Percentiles rank a stretch among this genome's conserved stretches.
Evolutionary conservation across 176 grass and related monocot genomes (phyloP).

Genomic region (Hordeum vulgare): DNA sequence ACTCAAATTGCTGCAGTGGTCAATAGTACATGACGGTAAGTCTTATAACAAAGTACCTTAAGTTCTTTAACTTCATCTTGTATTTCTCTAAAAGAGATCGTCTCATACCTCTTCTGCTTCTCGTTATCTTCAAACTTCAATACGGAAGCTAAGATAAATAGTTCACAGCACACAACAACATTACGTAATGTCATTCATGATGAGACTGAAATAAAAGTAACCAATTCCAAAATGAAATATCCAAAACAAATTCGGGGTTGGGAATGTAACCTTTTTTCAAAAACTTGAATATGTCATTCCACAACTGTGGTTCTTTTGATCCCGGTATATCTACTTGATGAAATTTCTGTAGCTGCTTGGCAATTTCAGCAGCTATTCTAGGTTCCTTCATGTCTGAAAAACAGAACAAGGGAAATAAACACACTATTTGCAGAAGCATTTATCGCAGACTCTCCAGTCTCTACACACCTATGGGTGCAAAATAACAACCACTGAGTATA

Average conservation of each 20-base stretch:
- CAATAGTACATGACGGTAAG: background rate
- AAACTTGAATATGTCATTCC: slow-evolving; percentile 96
- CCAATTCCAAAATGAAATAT: background rate
- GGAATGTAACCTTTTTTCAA: slow-evolving; percentile 54
- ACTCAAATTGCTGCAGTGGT: background rate
- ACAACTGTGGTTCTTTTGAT: slow-evolving; percentile 73
- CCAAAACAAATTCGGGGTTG: background rate
- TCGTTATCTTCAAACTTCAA: slow-evolving; percentile 69
- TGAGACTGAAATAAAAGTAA: slow-evolving; percentile 14
- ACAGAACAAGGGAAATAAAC: slow-evolving; percentile 22
- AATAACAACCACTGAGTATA: background rate
- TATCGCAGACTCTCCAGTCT: background rate
- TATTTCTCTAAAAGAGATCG: slow-evolving; percentile 86
- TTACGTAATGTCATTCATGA: background rate
- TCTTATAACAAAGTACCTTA: slow-evolving; percentile 47
- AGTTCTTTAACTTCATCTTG: slow-evolving; percentile 74
- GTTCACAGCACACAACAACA: slow-evolving; percentile 13
- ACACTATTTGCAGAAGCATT: slow-evolving; percentile 26
- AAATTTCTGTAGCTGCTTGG: slow-evolving; percentile 67
- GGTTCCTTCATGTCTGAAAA: slow-evolving; percentile 78
- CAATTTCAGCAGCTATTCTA: slow-evolving; percentile 85
- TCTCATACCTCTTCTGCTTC: slow-evolving; percentile 64
- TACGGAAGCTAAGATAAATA: slow-evolving; percentile 43
- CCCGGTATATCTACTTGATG: slow-evolving; percentile 78
- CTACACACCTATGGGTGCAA: background rate